A percentile compares a stretch with the other conserved stretches of the same genome.
Conservation (phyloP, 2,329 filamentous ascomycete genomes). For the Fusarium sp. region DNA sequence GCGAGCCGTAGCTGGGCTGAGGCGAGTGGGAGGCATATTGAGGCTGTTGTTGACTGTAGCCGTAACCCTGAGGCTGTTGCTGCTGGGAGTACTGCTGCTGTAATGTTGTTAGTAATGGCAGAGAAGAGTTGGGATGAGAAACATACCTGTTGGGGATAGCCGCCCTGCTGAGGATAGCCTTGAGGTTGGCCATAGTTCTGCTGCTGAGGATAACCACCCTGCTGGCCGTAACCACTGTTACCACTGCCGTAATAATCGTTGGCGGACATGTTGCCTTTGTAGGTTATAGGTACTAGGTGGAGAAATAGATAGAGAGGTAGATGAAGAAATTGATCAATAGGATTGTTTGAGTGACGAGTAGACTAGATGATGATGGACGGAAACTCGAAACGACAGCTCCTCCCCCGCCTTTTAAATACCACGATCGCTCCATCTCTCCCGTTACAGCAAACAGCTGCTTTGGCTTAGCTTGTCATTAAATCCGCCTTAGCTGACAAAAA, state of each 20-base stretch:
- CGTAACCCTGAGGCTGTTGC: slow-evolving; percentile 30
- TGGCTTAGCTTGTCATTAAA: slow-evolving; percentile 11
- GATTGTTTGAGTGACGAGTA: background rate
- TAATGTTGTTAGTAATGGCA: background rate
- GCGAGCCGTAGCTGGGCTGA: slow-evolving; percentile 39
- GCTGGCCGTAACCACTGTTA: slow-evolving; percentile 39
- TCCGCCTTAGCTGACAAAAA: slow-evolving; percentile 32
- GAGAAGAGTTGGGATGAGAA: background rate
- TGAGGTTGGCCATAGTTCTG: slow-evolving; percentile 37
- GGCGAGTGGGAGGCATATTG: slow-evolving; percentile 37
- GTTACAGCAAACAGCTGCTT: background rate
- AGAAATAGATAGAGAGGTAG: background rate
- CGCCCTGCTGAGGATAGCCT: slow-evolving; percentile 29
- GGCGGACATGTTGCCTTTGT: slow-evolving; percentile 46
- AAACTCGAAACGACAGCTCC: background rate
- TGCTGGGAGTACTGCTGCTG: slow-evolving; percentile 41
- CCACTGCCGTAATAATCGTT: slow-evolving; percentile 52
- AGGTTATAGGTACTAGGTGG: background rate
- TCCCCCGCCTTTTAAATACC: slow-evolving; percentile 39
- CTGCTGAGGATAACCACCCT: slow-evolving; percentile 39
- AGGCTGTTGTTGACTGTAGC: slow-evolving; percentile 37
- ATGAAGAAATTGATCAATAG: background rate
- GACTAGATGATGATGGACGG: background rate
- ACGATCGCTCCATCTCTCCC: background rate
- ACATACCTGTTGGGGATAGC: slow-evolving; percentile 43